phyloP scores from a whole-genome alignment of 1,284 basidiomycete species.

The Ceratorhiza oryzae-sativae region DNA sequence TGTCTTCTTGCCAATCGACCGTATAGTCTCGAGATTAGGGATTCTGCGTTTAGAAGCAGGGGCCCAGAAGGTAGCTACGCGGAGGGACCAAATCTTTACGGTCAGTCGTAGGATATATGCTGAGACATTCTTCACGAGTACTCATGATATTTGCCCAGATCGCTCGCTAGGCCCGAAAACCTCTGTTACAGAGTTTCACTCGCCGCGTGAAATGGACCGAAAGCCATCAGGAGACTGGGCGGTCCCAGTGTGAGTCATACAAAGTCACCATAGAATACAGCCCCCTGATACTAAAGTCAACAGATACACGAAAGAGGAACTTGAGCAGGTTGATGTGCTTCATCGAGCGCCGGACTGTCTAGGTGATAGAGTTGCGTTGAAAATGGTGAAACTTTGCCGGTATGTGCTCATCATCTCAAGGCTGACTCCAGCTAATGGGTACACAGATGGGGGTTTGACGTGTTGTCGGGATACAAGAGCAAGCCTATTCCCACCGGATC shows the following conservation, averaged over 20 bases:
- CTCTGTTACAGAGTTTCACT: constrained; percentile 13
- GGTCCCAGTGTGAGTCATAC: constrained; percentile 4
- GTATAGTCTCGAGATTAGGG: not conserved
- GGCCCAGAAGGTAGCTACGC: not conserved
- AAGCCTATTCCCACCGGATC: constrained; percentile 65
- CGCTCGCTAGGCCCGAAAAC: not conserved
- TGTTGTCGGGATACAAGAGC: constrained; percentile 82
- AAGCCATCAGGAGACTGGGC: constrained; percentile 13
- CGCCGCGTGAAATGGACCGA: not conserved
- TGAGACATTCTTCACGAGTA: not conserved
- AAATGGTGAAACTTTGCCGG: constrained; percentile 6
- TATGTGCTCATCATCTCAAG: constrained; percentile 36
- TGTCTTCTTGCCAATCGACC: not conserved
- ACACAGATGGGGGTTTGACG: constrained; percentile 70
- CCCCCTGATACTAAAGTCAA: not conserved
- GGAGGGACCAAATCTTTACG: not conserved
- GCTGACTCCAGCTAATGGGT: constrained; percentile 59
- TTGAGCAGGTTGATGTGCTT: not conserved
- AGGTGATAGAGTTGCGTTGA: constrained; percentile 6
- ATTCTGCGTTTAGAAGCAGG: not conserved
- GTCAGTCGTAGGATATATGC: not conserved
- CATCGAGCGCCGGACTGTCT: not conserved
- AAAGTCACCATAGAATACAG: not conserved
- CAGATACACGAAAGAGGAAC: not conserved
- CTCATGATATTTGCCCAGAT: not conserved